phyloP scores from a whole-genome alignment of 2,329 filamentous ascomycete species.

The Diaporthe australafricana region DNA sequence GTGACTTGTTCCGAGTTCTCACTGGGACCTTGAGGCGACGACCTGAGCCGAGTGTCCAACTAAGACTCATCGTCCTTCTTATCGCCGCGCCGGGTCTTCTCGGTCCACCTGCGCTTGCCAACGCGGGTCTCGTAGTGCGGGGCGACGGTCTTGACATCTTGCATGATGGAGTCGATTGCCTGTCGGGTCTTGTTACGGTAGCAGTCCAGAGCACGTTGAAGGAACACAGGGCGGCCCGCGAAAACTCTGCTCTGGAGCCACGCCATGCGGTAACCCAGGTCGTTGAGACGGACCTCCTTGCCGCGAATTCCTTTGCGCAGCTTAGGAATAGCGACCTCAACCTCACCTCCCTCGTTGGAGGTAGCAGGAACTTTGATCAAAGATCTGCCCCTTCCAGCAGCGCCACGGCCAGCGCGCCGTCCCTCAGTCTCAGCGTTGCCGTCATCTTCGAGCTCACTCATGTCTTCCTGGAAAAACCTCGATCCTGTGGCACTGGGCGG shows the following conservation, averaged over 20 bases:
- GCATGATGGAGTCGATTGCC: conserved; percentile 81
- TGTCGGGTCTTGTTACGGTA: conserved; percentile 92
- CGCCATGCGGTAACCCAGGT: conserved; percentile 93
- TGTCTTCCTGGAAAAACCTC: conserved; percentile 78
- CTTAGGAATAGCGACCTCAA: conserved; percentile 79
- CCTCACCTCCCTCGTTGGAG: conserved; percentile 73
- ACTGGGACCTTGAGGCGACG: not conserved
- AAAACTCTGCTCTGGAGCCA: conserved; percentile 97
- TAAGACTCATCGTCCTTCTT: conserved; percentile 48
- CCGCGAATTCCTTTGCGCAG: conserved; percentile 76
- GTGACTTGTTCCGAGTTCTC: not conserved
- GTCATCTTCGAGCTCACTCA: conserved; percentile 67
- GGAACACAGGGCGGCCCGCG: conserved; percentile 84
- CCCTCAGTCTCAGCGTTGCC: conserved; percentile 64
- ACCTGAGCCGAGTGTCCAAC: conserved; percentile 23
- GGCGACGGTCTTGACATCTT: conserved; percentile 78
- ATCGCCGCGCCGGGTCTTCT: conserved; percentile 60
- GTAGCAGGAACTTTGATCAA: conserved; percentile 73
- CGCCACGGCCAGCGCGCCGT: conserved; percentile 51
- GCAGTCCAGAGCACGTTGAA: conserved; percentile 92
- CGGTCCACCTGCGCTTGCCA: conserved; percentile 82
- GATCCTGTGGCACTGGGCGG: conserved; percentile 80
- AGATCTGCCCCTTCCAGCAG: conserved; percentile 46
- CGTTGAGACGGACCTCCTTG: conserved; percentile 92
- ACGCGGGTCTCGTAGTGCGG: conserved; percentile 90